Conservation (phyloP, 2,329 filamentous ascomycete species). For the Tothia fuscella region DNA sequence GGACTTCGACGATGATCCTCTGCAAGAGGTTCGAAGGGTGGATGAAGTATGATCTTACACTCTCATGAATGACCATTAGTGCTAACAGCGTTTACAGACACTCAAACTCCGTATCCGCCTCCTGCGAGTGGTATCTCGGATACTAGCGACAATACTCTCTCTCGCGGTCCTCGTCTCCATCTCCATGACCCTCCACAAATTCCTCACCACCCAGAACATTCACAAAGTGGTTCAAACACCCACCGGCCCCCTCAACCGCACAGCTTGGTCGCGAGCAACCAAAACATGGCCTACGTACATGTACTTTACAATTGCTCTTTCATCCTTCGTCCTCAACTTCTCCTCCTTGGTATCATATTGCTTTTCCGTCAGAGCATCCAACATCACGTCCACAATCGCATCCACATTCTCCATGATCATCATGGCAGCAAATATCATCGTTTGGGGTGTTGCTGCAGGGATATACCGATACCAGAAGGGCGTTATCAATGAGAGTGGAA, state of each 20-base stretch:
- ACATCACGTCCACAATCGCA: constrained; percentile 19
- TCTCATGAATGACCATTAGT: too few relatives aligned
- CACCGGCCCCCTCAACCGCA: constrained; percentile 19
- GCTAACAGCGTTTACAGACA: constrained; percentile 2
- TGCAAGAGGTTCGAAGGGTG: background rate
- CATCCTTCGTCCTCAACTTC: constrained; percentile 24
- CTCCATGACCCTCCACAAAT: constrained; percentile 27
- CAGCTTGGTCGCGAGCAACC: constrained; percentile 26
- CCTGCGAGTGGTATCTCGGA: constrained; percentile 25
- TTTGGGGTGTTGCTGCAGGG: constrained; percentile 24
- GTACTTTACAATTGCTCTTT: constrained; percentile 24
- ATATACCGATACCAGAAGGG: constrained; percentile 28
- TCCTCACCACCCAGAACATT: constrained; percentile 22
- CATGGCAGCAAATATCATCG: constrained; percentile 22
- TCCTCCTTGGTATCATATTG: constrained; percentile 24
- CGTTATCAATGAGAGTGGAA: constrained; percentile 17
- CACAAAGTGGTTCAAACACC: constrained; percentile 16
- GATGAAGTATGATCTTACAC: background rate
- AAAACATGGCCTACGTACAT: constrained; percentile 29
- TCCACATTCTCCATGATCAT: constrained; percentile 21
- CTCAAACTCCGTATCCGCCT: constrained; percentile 28
- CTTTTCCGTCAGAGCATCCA: constrained; percentile 22
- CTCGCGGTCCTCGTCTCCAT: constrained; percentile 25
- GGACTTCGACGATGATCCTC: background rate
- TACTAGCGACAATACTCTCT: constrained; percentile 23